These are phyloP conservation scores for Harringtonia lauricola DNA, from an alignment of 2,329 filamentous ascomycete genomes.

Conservation along the genomic window DNA sequence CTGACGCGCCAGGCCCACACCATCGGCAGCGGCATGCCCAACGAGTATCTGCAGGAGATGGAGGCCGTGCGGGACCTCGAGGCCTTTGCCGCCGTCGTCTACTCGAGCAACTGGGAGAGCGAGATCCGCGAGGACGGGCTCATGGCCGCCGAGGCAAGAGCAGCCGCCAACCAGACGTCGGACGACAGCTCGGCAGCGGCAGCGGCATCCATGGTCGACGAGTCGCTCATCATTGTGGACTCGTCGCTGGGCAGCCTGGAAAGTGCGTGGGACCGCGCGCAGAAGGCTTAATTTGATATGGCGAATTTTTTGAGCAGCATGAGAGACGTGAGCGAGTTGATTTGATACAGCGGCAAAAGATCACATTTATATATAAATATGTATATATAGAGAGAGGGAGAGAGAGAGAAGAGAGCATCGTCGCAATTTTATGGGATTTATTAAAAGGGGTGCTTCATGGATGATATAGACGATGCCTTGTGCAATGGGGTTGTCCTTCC, in stretches of 20 bases:
- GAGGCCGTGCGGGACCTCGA: constrained; percentile 67
- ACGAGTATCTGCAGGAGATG: constrained; percentile 62
- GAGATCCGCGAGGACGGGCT: constrained; percentile 44
- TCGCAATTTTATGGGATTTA: no score
- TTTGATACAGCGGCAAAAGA: no score
- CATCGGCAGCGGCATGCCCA: constrained; percentile 70
- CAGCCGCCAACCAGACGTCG: constrained; percentile 9
- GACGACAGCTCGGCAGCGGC: neutral
- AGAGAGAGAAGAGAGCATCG: no score
- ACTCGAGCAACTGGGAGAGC: constrained; percentile 71
- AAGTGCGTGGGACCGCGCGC: constrained; percentile 58
- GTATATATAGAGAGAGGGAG: no score
- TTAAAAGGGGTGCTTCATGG: no score
- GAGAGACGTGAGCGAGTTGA: no score
- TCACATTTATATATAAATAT: no score
- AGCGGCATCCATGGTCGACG: constrained; percentile 21
- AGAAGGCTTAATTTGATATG: constrained; percentile 2
- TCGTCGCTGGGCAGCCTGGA: constrained; percentile 42
- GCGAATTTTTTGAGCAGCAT: no score
- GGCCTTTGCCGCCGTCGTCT: constrained; percentile 78
- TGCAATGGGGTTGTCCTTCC: no score
- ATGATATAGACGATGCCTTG: no score
- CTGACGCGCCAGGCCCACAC: constrained; percentile 82
- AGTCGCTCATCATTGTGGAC: constrained; percentile 44
- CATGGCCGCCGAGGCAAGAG: constrained; percentile 22